phyloP scores from a whole-genome alignment of 306 rosid genomes.

The Cercis canadensis region DNA sequence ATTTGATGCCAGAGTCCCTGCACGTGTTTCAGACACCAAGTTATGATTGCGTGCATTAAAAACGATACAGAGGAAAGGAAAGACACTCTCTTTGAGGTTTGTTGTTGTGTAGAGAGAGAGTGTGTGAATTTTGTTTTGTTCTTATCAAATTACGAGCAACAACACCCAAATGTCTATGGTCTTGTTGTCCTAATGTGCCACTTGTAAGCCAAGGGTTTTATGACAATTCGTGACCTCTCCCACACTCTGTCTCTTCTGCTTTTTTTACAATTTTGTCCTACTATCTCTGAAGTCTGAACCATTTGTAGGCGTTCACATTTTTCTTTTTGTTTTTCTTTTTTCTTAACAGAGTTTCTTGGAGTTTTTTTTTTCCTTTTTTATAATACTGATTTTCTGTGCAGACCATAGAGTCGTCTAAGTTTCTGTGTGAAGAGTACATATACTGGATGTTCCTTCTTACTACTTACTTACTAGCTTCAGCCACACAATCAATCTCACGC shows the following conservation, averaged over 20 bases:
- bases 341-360: too few species aligned
- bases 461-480: too few species aligned
- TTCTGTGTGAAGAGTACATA: constrained; percentile 36
- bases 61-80: constrained; percentile 20
- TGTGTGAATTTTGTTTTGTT: too few species aligned
- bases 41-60: constrained; percentile 60
- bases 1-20: constrained; percentile 41
- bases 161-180: constrained; percentile 14
- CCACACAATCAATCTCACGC: too few species aligned
- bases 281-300: constrained; percentile 20
- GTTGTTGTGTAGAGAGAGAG: too few species aligned
- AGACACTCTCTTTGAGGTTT: too few species aligned
- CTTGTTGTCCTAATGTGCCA: neutral
- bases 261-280: constrained; percentile 42
- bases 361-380: neutral
- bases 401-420: neutral
- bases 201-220: constrained; percentile 12
- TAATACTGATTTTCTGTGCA: neutral
- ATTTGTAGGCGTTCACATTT: neutral
- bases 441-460: neutral
- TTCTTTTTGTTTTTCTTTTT: too few species aligned
- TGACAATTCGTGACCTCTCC: neutral
- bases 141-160: neutral
- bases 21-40: constrained; percentile 46
- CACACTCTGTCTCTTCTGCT: constrained; percentile 23